Conservation (phyloP, 352 stramenopile genomes). For the Phytophthora nicotianae region DNA sequence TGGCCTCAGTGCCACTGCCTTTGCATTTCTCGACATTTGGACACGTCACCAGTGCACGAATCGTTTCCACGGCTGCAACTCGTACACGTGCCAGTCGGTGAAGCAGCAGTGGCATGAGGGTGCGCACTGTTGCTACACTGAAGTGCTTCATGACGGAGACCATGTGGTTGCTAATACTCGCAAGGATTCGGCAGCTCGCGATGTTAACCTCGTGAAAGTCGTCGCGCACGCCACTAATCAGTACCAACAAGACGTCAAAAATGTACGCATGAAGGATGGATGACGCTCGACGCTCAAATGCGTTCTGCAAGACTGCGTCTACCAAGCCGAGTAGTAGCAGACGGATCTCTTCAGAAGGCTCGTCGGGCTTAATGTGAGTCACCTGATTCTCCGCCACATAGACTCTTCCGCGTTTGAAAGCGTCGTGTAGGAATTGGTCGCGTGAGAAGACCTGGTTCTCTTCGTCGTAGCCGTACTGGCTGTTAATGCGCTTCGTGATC, state of each 20-base stretch:
- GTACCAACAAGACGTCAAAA: slow-evolving; percentile 73
- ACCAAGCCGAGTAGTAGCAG: slow-evolving; percentile 64
- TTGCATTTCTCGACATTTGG: slow-evolving; percentile 92
- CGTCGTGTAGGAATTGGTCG: slow-evolving; percentile 70
- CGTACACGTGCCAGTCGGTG: slow-evolving; percentile 92
- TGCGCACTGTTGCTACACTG: slow-evolving; percentile 87
- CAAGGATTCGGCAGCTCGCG: slow-evolving; percentile 58
- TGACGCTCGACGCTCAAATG: slow-evolving; percentile 56
- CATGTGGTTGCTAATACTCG: slow-evolving; percentile 66
- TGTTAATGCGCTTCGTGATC: slow-evolving; percentile 68
- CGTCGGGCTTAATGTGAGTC: slow-evolving; percentile 46
- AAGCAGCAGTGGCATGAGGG: slow-evolving; percentile 76
- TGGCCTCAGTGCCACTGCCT: slow-evolving; percentile 94
- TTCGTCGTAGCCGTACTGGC: slow-evolving; percentile 74
- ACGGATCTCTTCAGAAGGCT: slow-evolving; percentile 82
- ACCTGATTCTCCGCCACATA: slow-evolving; percentile 56
- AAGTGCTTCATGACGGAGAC: slow-evolving; percentile 95
- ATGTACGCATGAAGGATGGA: slow-evolving; percentile 85
- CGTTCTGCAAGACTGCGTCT: slow-evolving; percentile 52
- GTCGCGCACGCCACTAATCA: slow-evolving; percentile 83
- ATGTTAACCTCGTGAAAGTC: slow-evolving; percentile 90
- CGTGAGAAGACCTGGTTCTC: slow-evolving; percentile 77
- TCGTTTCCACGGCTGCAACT: slow-evolving; percentile 81
- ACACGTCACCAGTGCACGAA: slow-evolving; percentile 84
- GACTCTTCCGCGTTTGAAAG: slow-evolving; percentile 74